Evolutionary conservation across 2,329 filamentous ascomycete species (phyloP).

Genomic region (Xylaria sp.): DNA sequence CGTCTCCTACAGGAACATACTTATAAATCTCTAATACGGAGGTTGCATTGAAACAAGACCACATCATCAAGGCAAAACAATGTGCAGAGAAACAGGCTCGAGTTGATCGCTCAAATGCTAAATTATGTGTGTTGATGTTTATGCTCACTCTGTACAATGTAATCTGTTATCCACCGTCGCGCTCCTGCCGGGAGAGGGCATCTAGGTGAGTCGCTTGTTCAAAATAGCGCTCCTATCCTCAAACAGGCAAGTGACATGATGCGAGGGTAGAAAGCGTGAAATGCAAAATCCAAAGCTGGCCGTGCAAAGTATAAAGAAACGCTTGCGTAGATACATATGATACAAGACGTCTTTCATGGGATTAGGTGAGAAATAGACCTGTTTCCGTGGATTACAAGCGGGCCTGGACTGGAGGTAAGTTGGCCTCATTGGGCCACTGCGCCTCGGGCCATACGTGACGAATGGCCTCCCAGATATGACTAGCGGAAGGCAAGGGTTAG

Average conservation of each 20-base stretch:
- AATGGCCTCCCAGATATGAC: constrained; percentile 94
- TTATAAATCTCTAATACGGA: too few relatives aligned
- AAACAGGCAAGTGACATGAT: constrained; percentile 6
- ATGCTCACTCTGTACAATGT: constrained; percentile 2
- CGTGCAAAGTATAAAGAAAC: constrained; percentile 26
- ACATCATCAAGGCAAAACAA: not conserved
- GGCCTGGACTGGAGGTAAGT: constrained; percentile 74
- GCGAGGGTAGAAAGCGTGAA: too few relatives aligned
- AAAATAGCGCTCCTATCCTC: not conserved
- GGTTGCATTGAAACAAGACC: not conserved
- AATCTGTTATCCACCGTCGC: not conserved
- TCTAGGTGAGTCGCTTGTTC: not conserved
- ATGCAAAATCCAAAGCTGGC: constrained; percentile 12
- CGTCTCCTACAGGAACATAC: not conserved
- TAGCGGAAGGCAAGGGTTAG: constrained; percentile 43
- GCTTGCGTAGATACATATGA: constrained; percentile 18
- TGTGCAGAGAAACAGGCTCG: not conserved
- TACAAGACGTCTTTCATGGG: not conserved
- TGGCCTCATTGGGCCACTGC: constrained; percentile 76
- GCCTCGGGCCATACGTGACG: constrained; percentile 89
- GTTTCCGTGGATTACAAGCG: constrained; percentile 62
- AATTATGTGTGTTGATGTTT: not conserved
- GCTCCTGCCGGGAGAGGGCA: not conserved
- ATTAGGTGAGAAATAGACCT: not conserved
- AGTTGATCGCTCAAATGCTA: not conserved